Conservation (phyloP, 192 early-diverging fungal species). For the Jimgerdemannia lactiflua region DNA sequence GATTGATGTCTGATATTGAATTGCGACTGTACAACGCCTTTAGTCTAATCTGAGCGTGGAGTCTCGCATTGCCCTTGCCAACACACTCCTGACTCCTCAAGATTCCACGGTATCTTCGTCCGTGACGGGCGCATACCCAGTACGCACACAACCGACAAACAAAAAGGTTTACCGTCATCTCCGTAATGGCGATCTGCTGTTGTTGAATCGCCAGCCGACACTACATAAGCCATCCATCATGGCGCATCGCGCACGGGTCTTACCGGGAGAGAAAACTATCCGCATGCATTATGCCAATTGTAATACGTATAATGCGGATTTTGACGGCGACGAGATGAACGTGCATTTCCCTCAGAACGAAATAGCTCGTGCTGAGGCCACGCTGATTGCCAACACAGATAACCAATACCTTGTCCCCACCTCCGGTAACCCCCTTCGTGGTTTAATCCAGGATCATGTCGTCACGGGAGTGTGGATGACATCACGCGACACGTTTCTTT, state of each 20-base stretch:
- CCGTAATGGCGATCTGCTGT: conserved; percentile 94
- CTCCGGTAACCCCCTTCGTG: conserved; percentile 93
- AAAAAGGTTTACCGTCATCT: conserved; percentile 98
- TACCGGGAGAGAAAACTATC: conserved; percentile 97
- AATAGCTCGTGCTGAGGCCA: conserved; percentile 92
- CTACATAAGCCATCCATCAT: conserved; percentile 99
- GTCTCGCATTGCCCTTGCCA: conserved; percentile 93
- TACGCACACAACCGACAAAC: conserved; percentile 69
- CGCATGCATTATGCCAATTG: conserved; percentile 98
- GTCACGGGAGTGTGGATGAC: conserved; percentile 96
- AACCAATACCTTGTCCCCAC: conserved; percentile 97
- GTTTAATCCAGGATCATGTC: conserved; percentile 98
- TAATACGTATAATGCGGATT: conserved; percentile 96
- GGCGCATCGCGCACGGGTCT: conserved; percentile 92
- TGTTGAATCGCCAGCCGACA: conserved; percentile 99
- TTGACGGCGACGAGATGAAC: conserved; percentile 99
- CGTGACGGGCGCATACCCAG: conserved; percentile 48
- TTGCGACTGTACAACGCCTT: background rate
- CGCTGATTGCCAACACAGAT: conserved; percentile 93
- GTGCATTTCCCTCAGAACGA: conserved; percentile 99
- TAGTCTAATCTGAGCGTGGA: conserved; percentile 70
- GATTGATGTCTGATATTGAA: no score
- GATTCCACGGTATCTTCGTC: conserved; percentile 42
- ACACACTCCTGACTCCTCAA: conserved; percentile 82
- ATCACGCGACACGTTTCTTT: conserved; percentile 83